A percentile compares a stretch with the other conserved stretches of the same genome.
These are phyloP conservation scores for Golubevia sp. DNA, from an alignment of 1,284 basidiomycete species.

Conservation along the genomic window DNA sequence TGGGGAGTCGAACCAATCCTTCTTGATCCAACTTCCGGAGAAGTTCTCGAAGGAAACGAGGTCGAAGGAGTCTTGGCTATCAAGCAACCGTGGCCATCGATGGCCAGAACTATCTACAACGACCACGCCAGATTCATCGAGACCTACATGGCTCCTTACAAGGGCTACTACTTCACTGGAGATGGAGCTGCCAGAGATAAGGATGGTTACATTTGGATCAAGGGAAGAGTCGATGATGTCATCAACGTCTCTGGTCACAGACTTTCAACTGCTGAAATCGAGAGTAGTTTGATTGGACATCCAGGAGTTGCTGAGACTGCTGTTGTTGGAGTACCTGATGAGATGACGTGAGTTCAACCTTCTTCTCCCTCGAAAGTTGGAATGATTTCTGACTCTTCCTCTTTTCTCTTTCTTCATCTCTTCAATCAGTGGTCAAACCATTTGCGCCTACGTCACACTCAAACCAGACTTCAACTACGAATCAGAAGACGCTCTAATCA, in stretches of 20 bases:
- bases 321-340: slow-evolving; percentile 56
- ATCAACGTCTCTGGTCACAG: slow-evolving; percentile 82
- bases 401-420: no score
- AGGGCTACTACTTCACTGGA: slow-evolving; percentile 90
- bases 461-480: slow-evolving; percentile 79
- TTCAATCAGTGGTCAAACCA: no score
- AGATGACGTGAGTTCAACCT: slow-evolving; percentile 48
- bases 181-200: slow-evolving; percentile 93
- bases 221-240: slow-evolving; percentile 89
- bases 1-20: slow-evolving; percentile 90
- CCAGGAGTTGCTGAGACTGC: slow-evolving; percentile 94
- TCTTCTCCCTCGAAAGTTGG: no score
- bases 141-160: slow-evolving; percentile 83
- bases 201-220: slow-evolving; percentile 88
- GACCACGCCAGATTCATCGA: slow-evolving; percentile 92
- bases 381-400: no score
- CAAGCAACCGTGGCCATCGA: slow-evolving; percentile 89
- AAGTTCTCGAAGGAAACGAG: slow-evolving; percentile 77
- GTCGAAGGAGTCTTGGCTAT: slow-evolving; percentile 91
- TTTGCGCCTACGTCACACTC: slow-evolving; percentile 77
- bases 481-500: slow-evolving; percentile 75
- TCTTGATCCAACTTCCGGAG: slow-evolving; percentile 79
- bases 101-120: slow-evolving; percentile 89
- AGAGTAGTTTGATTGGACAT: slow-evolving; percentile 91
- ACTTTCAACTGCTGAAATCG: slow-evolving; percentile 95